Conservation (phyloP, 768 basidiomycete species). For the Ramaria rubella region DNA sequence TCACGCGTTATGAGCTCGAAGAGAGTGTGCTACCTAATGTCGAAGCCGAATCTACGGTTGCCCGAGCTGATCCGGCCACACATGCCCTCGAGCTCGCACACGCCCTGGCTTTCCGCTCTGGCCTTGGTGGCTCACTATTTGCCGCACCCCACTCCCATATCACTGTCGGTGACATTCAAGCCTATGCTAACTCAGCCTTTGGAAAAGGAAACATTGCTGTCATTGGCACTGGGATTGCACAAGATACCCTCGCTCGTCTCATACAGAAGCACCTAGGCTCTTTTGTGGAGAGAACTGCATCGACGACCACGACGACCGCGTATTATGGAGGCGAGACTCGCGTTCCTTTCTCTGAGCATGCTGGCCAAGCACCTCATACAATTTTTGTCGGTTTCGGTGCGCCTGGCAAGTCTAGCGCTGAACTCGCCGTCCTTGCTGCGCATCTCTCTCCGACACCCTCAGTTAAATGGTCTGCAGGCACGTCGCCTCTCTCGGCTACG, state of each 20-base stretch:
- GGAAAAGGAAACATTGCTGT: slow-evolving; percentile 76
- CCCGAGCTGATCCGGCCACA: slow-evolving; percentile 51
- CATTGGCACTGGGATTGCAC: slow-evolving; percentile 81
- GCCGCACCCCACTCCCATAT: slow-evolving; percentile 60
- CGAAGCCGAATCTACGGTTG: slow-evolving; percentile 60
- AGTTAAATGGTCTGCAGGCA: slow-evolving; percentile 81
- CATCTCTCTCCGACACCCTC: slow-evolving; percentile 73
- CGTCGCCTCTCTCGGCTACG: slow-evolving; percentile 58
- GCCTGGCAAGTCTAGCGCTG: slow-evolving; percentile 56
- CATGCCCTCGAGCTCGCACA: slow-evolving; percentile 85
- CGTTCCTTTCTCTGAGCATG: slow-evolving; percentile 41
- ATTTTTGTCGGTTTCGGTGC: slow-evolving; percentile 85
- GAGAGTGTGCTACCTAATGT: slow-evolving; percentile 56
- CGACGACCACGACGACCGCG: slow-evolving; percentile 32
- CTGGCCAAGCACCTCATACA: slow-evolving; percentile 51
- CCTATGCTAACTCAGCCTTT: slow-evolving; percentile 69
- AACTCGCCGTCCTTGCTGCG: slow-evolving; percentile 71
- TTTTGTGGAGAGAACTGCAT: slow-evolving; percentile 26
- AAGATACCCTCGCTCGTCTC: slow-evolving; percentile 59
- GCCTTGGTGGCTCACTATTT: slow-evolving; percentile 88
- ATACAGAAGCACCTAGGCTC: slow-evolving; percentile 59
- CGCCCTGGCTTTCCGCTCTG: slow-evolving; percentile 84
- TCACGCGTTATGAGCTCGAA: slow-evolving; percentile 66
- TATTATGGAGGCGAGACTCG: slow-evolving; percentile 89
- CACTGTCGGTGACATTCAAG: slow-evolving; percentile 62